Evolutionary conservation across 1,284 basidiomycete genomes (phyloP), one percentile per base, ranked within the genome.

Genomic region (Coniferiporia weirii): DNA sequence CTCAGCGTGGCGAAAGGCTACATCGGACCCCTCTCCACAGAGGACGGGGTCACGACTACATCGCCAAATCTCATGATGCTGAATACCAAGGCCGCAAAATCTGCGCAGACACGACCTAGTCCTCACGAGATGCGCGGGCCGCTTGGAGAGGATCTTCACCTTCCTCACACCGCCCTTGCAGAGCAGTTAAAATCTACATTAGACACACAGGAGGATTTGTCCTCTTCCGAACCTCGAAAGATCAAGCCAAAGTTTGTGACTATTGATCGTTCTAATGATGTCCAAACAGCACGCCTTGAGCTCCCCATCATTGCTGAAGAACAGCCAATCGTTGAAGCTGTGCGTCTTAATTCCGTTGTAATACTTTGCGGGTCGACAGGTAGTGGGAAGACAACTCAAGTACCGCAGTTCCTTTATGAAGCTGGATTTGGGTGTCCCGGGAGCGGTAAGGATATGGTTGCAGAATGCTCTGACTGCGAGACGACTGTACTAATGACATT

Each of bases 301-400:
- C 76, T 99, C 1, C 97, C 97, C 2, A 93, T 99, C 61, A 82
- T 95, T 6, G 85, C 89, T 12, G 95, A 99, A 71, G 97, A 99
- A 69, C 95, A 99, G 69, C 80, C 83, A 3, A 94, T 99, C 57
- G 90, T 99, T 81, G 94, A 97, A 69, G 85, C 93, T 1, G 86
- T 99, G 54, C 73, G 94, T 60, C 77, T 98, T 56, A 87, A 99
- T 68, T 83, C 90, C 3, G 84, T 89, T 10, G 81, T 85, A 15
- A 79, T 90, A 53, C 80, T 91, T 49, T 89, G 87, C 65, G 89
- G 88, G 71, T 87, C 89, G 71, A 99, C 97, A 5, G 97, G 97
- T 61, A 96, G 93, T 68, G 97, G 97, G 54, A 99, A 99, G 75
- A 99, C 97, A 1, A 99, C 97, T 0, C 97, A 99, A 72, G 87